Base-by-base conservation (phyloP, 179 eudicot genomes). In the Dionaea muscipula region DNA sequence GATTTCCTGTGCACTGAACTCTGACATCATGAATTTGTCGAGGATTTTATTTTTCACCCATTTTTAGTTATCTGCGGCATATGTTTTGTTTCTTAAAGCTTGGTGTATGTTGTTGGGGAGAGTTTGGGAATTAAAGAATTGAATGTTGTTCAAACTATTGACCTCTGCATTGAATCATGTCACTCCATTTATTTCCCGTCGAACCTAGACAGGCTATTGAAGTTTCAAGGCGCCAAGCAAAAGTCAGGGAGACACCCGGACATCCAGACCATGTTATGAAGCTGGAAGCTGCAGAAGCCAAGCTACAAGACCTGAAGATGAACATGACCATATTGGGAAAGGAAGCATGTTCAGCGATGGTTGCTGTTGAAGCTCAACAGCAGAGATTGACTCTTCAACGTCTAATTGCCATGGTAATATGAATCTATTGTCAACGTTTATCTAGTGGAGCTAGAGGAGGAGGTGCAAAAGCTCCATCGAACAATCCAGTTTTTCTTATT, bases 351-450 rank as follows among this genome's bases (percentile, higher is more conserved):
- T 76, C 88, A 27, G 87, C 98, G 1, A 84, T 91, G 98, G 74
- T 84, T 65, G 94, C 91, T 63, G 98, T 91, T 47, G 98, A 91
- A 75, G 81, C 67, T 69, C 98, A 91, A 63, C 98, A 91, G 65
- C 98, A 91, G 60, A 77, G 91, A 56, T 65, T 78, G 63, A 91
- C 98, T 37, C 84, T 82, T 37, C 98, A 87, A 52, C 78, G 95
- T 55, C 88, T 91, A 51, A 72, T 84, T 60, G 67, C 95, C 67
- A 80, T 84, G 98, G 98, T 84, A 70, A 69, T 62, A 14, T 43
- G 5, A 15, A 41, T 15, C 17, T 51, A 38, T 14, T 13, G 26
- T 17, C 33, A 11, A 4, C 35, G 10, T 31, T 6, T 6, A 31
- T 31, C 8, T 31, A 4, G 35, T 31, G 10, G 5, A 31, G 8